Evolutionary conservation across 2,329 filamentous ascomycete genomes (phyloP), one percentile per base, ranked within the genome.

Genomic region (Pleoardoris graminearum): DNA sequence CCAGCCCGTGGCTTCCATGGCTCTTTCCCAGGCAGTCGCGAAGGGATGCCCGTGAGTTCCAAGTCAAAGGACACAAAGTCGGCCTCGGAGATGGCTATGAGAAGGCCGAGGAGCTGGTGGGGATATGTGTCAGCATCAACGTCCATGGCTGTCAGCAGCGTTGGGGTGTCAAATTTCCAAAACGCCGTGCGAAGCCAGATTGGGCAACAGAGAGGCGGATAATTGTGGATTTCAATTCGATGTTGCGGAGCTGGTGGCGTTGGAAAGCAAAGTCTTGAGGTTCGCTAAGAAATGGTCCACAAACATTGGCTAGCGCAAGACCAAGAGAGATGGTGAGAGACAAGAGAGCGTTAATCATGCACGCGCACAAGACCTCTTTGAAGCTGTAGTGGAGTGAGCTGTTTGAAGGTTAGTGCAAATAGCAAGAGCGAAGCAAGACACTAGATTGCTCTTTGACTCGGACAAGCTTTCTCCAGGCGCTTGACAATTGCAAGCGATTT

Each of bases 1-100:
- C 52, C 53, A 0, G 22, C 10, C 14, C 30, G 14, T 32, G 48
- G 29, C 23, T 45, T 49, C 42, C 66, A 62, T 25, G 74, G 69
- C 11, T 66, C 65, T 32, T 68, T 69, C 12, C 63, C 61, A 38
- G 74, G 71, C 21, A 77, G 77, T 4, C 62, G 63, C 1, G 59
- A 67, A 2, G 78, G 76, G 19, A 89, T 85, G 2, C 86, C 86
- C 12, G 85, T 87, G 39, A 88, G 80, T 68, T 89, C 86, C 11
- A 88, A 76, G 63, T 89, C 86, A 52, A 89, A 76, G 3, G 85
- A 77, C 11, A 89, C 81, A 60, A 87, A 88, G 54, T 79, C 77
- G 29, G 84, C 80, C 50, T 80, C 76, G 22, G 82, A 79, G 50
- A 89, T 79, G 51, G 82, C 76, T 53, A 80, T 75, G 17, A 88